Evolutionary conservation across 495 filamentous ascomycete species (phyloP).

Genomic region (Neurospora sp.): DNA sequence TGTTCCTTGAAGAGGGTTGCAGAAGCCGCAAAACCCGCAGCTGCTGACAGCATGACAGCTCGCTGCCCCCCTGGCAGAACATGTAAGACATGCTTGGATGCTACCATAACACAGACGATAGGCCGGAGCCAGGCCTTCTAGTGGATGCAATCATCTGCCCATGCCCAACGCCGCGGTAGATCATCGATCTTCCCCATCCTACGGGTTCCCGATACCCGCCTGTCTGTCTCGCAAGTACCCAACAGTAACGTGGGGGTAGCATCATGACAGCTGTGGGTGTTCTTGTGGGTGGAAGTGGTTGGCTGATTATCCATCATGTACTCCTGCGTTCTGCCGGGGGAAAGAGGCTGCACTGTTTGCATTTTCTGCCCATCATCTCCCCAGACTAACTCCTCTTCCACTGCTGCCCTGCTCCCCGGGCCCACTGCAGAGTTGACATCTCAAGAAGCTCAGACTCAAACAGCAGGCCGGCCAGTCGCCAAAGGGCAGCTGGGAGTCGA

Average conservation of each 20-base stretch:
- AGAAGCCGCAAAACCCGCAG: not conserved
- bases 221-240: not conserved
- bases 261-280: not conserved
- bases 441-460: not conserved
- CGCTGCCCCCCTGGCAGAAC: not conserved
- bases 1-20: not conserved
- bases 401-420: not conserved
- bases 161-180: not conserved
- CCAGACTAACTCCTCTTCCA: not conserved
- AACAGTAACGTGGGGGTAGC: not conserved
- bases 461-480: not conserved
- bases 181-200: not conserved
- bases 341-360: not conserved
- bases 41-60: not conserved
- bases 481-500: not conserved
- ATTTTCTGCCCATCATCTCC: not conserved
- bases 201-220: not conserved
- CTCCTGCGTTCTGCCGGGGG: not conserved
- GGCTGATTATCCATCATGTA: not conserved
- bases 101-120: not conserved
- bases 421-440: not conserved
- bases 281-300: not conserved
- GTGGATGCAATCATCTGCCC: not conserved
- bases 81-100: not conserved
- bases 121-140: not conserved